Base-by-base conservation (phyloP, 352 stramenopile genomes). In the Phytophthora tentaculata region DNA sequence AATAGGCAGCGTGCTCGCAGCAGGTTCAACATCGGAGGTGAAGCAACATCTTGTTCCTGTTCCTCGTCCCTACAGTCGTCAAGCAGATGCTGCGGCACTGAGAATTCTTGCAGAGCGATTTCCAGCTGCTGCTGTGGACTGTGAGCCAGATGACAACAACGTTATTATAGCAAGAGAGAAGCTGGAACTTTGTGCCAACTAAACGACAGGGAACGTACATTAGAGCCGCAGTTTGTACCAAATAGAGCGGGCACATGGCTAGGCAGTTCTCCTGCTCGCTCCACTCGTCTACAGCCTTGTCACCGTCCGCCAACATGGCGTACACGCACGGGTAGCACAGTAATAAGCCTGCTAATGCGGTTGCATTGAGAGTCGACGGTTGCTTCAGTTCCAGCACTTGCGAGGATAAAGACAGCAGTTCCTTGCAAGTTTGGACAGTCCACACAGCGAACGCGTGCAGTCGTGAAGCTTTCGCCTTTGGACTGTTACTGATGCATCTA, bases 281-380 rank as follows among this genome's bases (percentile, higher is more conserved):
- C 79, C 76, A 85, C 5, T 52, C 65, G 19, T 54, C 51, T 7
- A 12, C n/a, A 26, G 22, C 20, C 13, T 48, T 22, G 14, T 59
- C 19, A 32, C 20, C 20, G n/a, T 61, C 60, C 5, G 41, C 51
- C 5, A 60, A 51, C 19, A 82, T 61, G 54, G 80, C 72, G 62
- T 84, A 86, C 23, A 84, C 59, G 39, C 57, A 76, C 16, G 76
- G 74, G 39, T 87, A 87, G 54, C 74, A 81, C 13, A 87, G 63
- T 23, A 87, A 19, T 1, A 83, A 57, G 2, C 79, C 79, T 16
- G 79, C 79, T 26, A 87, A 26, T 20, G 79, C 68, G 0, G 72
- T 79, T 5, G 69, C 51, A 56, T 73, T 75, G 2, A 79, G 8
- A 3, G 6, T 20, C 9, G 26, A 5, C 19, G 57, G 61, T 24